Conservation (phyloP, 495 filamentous ascomycete genomes). For the Cercophora sp. region DNA sequence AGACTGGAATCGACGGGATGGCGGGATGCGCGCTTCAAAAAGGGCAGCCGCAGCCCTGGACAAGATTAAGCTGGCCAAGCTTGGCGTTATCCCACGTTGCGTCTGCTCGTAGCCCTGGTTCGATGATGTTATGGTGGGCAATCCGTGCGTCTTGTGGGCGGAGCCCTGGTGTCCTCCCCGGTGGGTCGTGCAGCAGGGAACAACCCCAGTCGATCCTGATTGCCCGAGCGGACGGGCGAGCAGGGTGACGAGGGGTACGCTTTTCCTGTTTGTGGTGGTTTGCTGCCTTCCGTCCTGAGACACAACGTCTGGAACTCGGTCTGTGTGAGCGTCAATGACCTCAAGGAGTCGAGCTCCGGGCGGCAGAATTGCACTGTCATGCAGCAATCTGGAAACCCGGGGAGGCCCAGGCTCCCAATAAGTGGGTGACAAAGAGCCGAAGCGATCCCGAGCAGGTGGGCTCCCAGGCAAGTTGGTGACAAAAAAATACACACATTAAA, state of each 20-base stretch:
- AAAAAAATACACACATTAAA: no score
- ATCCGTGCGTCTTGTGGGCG: conserved; percentile 16
- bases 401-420: neutral
- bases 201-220: neutral
- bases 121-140: conserved; percentile 30
- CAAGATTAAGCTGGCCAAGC: conserved; percentile 17
- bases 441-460: neutral
- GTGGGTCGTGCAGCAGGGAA: conserved; percentile 2
- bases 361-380: neutral
- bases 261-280: neutral
- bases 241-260: neutral
- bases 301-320: neutral
- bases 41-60: conserved; percentile 11
- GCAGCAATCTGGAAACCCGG: neutral
- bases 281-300: neutral
- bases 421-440: neutral
- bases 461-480: no score
- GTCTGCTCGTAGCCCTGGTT: conserved; percentile 21
- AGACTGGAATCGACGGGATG: conserved; percentile 2
- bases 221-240: neutral
- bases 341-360: neutral
- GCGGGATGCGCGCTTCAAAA: conserved; percentile 20
- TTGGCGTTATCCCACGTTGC: conserved; percentile 29
- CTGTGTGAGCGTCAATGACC: neutral
- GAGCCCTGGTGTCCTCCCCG: no score